phyloP scores from a whole-genome alignment of 208 protist species.

The Crithidia sp. region DNA sequence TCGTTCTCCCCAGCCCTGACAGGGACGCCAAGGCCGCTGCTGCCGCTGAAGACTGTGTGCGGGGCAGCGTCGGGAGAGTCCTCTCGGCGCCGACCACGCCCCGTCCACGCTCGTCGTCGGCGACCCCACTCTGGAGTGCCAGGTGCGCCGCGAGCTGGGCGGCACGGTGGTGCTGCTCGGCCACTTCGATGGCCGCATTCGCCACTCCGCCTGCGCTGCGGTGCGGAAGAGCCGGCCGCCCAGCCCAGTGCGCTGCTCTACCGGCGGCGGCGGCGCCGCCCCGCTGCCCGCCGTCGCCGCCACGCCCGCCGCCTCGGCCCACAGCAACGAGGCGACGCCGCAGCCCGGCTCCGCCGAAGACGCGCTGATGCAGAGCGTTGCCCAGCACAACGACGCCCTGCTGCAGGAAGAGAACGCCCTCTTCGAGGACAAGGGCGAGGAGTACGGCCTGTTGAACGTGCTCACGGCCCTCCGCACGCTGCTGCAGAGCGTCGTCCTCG shows the following conservation, averaged over 20 bases:
- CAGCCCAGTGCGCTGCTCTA: constrained; percentile 11
- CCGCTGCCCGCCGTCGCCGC: not conserved
- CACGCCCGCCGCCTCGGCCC: not conserved
- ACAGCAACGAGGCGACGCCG: not conserved
- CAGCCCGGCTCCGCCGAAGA: constrained; percentile 9
- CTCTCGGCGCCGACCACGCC: not conserved
- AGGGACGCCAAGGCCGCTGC: not conserved
- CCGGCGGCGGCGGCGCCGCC: constrained; percentile 12
- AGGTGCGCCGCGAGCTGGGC: constrained; percentile 57
- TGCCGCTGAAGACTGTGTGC: constrained; percentile 10
- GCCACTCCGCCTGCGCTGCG: constrained; percentile 17
- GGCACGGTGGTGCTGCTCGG: constrained; percentile 55
- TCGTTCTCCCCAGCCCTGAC: not conserved
- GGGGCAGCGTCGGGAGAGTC: not conserved
- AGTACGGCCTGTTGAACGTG: constrained; percentile 41
- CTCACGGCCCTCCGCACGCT: constrained; percentile 28
- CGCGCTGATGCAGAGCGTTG: constrained; percentile 14
- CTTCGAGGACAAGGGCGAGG: constrained; percentile 34
- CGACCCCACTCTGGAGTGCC: constrained; percentile 35
- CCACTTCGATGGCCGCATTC: constrained; percentile 36
- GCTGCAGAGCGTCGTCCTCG: constrained; percentile 36
- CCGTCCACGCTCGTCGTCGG: not conserved
- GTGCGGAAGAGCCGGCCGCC: constrained; percentile 19
- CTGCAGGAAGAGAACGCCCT: constrained; percentile 27
- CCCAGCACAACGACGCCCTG: constrained; percentile 24